These are phyloP conservation scores for Maudiozyma saulgeensis DNA, from an alignment of 805 yeast species.

Conservation along the genomic window DNA sequence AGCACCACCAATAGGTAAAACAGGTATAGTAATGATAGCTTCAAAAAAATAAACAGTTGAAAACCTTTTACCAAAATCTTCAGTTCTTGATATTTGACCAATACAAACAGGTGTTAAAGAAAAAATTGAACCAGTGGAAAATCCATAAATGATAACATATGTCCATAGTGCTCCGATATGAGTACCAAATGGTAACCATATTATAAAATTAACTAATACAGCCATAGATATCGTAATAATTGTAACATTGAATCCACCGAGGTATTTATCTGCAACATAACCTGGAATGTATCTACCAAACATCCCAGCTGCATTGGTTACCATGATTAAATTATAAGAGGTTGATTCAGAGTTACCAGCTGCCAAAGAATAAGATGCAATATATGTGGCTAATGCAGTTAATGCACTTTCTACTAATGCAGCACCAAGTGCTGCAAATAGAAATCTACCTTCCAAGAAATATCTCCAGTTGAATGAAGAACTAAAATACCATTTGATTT, in stretches of 20 bases:
- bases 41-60: conserved; percentile 51
- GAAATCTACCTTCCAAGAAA: conserved; percentile 36
- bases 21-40: conserved; percentile 40
- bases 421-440: conserved; percentile 35
- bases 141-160: conserved; percentile 44
- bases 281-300: conserved; percentile 40
- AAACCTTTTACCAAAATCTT: conserved; percentile 46
- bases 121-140: conserved; percentile 46
- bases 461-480: conserved; percentile 27
- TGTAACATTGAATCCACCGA: conserved; percentile 47
- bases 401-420: conserved; percentile 40
- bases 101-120: conserved; percentile 51
- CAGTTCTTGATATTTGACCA: conserved; percentile 47
- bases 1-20: conserved; percentile 43
- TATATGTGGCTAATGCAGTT: conserved; percentile 39
- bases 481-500: conserved; percentile 21
- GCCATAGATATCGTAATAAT: conserved; percentile 30
- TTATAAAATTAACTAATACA: conserved; percentile 27
- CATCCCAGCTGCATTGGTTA: conserved; percentile 38
- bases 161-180: conserved; percentile 32
- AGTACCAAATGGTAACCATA: conserved; percentile 38
- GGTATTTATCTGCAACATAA: conserved; percentile 33
- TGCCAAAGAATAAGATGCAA: conserved; percentile 45
- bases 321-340: conserved; percentile 40
- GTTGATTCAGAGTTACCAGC: conserved; percentile 36